Base-by-base conservation (phyloP, 2,329 filamentous ascomycete genomes). In the Scedosporium boydii region DNA sequence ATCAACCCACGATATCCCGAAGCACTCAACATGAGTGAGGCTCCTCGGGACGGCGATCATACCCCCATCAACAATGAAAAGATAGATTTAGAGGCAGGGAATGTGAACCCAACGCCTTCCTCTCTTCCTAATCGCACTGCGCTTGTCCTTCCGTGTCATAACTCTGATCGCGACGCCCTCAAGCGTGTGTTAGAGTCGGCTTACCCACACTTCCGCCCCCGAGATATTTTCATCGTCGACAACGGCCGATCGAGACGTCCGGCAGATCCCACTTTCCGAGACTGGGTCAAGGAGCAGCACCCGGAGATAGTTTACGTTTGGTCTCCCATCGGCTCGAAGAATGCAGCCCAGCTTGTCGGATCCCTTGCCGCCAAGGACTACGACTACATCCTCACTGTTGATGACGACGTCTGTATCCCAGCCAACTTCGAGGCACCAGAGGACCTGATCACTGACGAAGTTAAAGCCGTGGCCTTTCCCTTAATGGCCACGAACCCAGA, bases 401-500 rank as follows among this genome's bases (percentile, higher is more conserved):
- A 61, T 16, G 59, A 61, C 21, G 59, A 61, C 16, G 59, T 61
- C n/a, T 61, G 27, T 27, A 61, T 61, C 59, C 59, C 59, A 5
- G 41, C 59, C 41, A 53, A 26, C 16, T 61, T 18, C 23, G 18
- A 26, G 10, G 12, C 18, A 12, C 59, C 59, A 6, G 44, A 51
- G 18, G 34, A 61, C 16, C 4, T 61, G 14, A 61, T 61, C 26
- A 42, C 26, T 42, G 59, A 61, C 12, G 18, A 34, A n/a, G 51
- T 42, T 41, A 48, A 51, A n/a, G 59, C 41, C 26, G 59, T 61
- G 9, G 59, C 59, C 21, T 53, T 61, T 10, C 59, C 59, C 3
- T n/a, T 61, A 12, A 61, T 51, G 59, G 59, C 38, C 21, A 61
- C 27, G 18, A 27, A 61, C 42, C 21, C 26, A 2, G 42, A 61